Evolutionary conservation across 768 basidiomycete species (phyloP).

Genomic region (Pulveroboletus ravenelii): DNA sequence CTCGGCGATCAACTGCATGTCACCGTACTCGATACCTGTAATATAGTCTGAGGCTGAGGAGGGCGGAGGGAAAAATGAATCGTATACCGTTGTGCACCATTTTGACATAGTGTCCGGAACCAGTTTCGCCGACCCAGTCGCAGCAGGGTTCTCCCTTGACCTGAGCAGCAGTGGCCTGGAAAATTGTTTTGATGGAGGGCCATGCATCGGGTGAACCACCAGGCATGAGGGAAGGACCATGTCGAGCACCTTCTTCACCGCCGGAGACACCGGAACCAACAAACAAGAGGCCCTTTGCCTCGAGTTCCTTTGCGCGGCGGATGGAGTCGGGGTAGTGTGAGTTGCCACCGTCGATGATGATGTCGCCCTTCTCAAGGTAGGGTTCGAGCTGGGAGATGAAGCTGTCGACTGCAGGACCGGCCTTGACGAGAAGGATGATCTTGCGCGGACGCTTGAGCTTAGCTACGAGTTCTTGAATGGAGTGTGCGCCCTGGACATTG

Average conservation of each 20-base stretch:
- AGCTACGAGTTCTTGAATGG: slow-evolving; percentile 81
- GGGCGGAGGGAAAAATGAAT: slow-evolving; percentile 1
- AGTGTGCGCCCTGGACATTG: slow-evolving; percentile 92
- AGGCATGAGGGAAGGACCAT: slow-evolving; percentile 99
- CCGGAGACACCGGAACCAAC: slow-evolving; percentile 99
- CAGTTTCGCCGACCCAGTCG: slow-evolving; percentile 98
- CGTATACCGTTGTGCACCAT: slow-evolving; percentile 93
- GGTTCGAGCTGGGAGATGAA: slow-evolving; percentile 91
- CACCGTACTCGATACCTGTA: slow-evolving; percentile 96
- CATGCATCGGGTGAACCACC: slow-evolving; percentile 93
- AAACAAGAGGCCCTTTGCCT: slow-evolving; percentile 91
- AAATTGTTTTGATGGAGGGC: slow-evolving; percentile 96
- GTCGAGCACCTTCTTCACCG: slow-evolving; percentile 96
- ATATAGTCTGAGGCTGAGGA: slow-evolving; percentile 4
- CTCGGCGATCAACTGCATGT: slow-evolving; percentile 99
- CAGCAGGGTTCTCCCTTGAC: slow-evolving; percentile 95
- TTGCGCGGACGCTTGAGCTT: slow-evolving; percentile 96
- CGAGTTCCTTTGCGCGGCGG: slow-evolving; percentile 89
- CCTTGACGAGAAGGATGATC: slow-evolving; percentile 98
- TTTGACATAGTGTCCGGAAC: slow-evolving; percentile 98
- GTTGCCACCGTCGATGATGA: slow-evolving; percentile 99
- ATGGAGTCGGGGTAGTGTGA: slow-evolving; percentile 98
- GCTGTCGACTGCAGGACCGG: slow-evolving; percentile 91
- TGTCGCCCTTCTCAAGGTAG: slow-evolving; percentile 90
- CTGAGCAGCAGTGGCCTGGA: slow-evolving; percentile 97